Base-by-base conservation (phyloP, 305 asterid genomes). In the Euphrasia arctica region DNA sequence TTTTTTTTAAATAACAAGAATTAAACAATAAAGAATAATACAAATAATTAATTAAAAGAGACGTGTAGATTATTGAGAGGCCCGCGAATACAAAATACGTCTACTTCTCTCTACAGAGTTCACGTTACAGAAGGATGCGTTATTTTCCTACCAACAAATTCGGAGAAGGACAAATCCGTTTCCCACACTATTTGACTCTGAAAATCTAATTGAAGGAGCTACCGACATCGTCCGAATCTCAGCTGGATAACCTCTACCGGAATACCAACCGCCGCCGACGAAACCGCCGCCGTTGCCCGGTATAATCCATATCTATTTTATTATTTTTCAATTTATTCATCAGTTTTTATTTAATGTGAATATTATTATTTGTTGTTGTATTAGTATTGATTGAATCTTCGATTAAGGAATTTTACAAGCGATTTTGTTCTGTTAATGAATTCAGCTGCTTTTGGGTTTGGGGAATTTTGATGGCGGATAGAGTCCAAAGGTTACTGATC, bases 401-500 rank as follows among this genome's bases (percentile, higher is more conserved):
- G 52, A 7, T 45, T 11, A n/a, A 0, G n/a, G 52, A 11, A 12
- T n/a, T n/a, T 47, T 4, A 3, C 9, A 4, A 47, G n/a, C 51
- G 51, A 47, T 47, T 47, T 47, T 47, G 13, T 47, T 3, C 1
- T 47, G 52, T 47, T 18, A 14, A 15, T 9, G n/a, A 4, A 29
- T 58, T 67, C 69, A 47, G 70, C 15, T 63, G 59, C 39, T 50
- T 36, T 50, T 41, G 54, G 69, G 31, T 52, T 27, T 73, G 60
- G 47, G 52, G 69, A 9, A 25, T 65, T 58, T 29, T 10, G 69
- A 43, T 51, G 73, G 82, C 79, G 87, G 89, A 84, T 15, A 73
- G 87, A 77, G 64, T 79, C 70, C 82, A 63, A 14, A 83, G 99
- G 76, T 12, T 83, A 45, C 76, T 90, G 80, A 34, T 78, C 49